Base-by-base conservation (phyloP, 371 early-diverging fungal species). In the Encephalitozoon hellem region DNA sequence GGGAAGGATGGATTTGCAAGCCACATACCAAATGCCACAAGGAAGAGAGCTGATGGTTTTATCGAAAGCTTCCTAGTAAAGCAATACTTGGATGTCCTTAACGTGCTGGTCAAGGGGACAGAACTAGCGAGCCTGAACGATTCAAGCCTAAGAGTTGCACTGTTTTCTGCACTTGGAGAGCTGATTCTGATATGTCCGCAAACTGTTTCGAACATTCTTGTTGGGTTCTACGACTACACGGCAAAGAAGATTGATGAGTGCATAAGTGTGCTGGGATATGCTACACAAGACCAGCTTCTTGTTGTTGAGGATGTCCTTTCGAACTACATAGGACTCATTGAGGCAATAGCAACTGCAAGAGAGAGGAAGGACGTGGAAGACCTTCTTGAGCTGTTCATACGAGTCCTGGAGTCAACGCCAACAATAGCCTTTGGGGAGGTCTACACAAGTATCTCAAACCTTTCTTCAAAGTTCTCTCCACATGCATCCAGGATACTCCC, bases 261-360 rank as follows among this genome's bases (percentile, higher is more conserved):
- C 49, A 32, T 82, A 5, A 42, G 25, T n/a, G 55, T 41, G 11
- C 12, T 66, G 0, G 47, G 72, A 5, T 47, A 66, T 53, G 69
- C 74, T 12, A 64, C 55, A 3, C 38, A 51, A 1, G 64, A 73
- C 21, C 39, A 70, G n/a, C 47, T 80, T 9, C 43, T 65, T 12
- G 55, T 77, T 15, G 67, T 77, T 41, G 84, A 84, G 69, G 83
- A 79, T 74, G 41, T 69, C n/a, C 12, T 82, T 1, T 79, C 77
- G 2, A 75, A 74, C 51, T 77, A 74, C 55, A 73, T 84, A 63
- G 72, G 76, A n/a, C 51, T 82, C 28, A 28, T 79, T 51, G 77
- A 79, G 55, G 42, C 53, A 9, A 66, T 76, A 59, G 23, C 71
- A 0, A 34, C 11, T 0, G 32, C 64, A 28, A 69, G 54, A 45